A percentile compares a stretch with the other conserved stretches of the same genome.
Conservation (phyloP, 225 moss, liverwort and hornwort species). For the Physcomitrium patens region DNA sequence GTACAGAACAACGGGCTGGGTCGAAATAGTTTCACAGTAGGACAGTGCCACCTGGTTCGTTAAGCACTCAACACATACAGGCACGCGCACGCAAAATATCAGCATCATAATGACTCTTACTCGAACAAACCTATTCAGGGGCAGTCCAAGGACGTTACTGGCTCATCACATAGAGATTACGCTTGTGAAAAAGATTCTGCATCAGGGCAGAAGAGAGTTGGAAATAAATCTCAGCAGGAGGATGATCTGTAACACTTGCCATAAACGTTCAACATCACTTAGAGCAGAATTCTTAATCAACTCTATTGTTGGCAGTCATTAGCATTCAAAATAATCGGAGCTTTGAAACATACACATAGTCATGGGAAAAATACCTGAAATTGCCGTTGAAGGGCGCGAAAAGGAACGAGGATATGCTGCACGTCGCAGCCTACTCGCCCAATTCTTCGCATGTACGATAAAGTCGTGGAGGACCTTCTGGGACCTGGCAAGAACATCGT, state of each 20-base stretch:
- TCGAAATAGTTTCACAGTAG: conserved; percentile 46
- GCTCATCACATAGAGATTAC: not conserved
- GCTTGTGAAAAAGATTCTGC: not conserved
- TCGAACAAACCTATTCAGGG: not conserved
- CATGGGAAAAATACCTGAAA: conserved; percentile 35
- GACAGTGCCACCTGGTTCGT: conserved; percentile 44
- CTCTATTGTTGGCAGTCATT: not conserved
- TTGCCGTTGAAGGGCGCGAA: conserved; percentile 45
- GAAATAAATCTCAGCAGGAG: not conserved
- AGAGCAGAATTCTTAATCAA: not conserved
- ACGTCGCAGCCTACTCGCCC: conserved; percentile 38
- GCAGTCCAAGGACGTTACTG: not conserved
- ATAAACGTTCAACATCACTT: conserved; percentile 1
- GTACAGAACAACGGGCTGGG: conserved; percentile 59
- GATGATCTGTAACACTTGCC: conserved; percentile 6
- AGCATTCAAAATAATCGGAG: not conserved
- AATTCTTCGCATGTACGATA: conserved; percentile 39
- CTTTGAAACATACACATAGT: not conserved
- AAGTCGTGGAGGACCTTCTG: conserved; percentile 44
- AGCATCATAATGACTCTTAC: conserved; percentile 23
- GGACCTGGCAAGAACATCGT: conserved; percentile 44
- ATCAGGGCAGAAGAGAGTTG: no score
- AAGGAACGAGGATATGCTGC: conserved; percentile 47
- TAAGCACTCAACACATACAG: conserved; percentile 9
- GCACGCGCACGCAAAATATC: conserved; percentile 8